These are phyloP conservation scores for Chlorella sp. DNA, from an alignment of 139 green algal species.

Conservation along the genomic window DNA sequence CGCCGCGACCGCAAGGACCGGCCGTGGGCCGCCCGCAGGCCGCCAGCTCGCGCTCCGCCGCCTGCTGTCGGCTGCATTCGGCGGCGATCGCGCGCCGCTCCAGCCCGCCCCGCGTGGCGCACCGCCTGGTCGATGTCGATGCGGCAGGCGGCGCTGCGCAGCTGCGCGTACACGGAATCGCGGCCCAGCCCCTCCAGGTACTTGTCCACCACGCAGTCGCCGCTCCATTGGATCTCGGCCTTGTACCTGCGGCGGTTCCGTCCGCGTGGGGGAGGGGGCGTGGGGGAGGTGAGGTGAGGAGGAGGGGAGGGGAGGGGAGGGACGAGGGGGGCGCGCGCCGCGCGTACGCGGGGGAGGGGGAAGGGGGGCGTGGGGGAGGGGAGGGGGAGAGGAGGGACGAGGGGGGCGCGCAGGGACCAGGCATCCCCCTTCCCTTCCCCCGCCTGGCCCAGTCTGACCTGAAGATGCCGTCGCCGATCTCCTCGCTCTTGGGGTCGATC, in stretches of 20 bases:
- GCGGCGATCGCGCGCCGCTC: too few species aligned
- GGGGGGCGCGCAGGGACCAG: constrained; percentile 11
- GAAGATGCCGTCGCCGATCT: constrained; percentile 82
- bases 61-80: too few species aligned
- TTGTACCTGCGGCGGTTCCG: constrained; percentile 87
- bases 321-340: too few species aligned
- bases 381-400: not conserved
- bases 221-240: constrained; percentile 70
- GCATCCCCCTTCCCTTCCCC: not conserved
- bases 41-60: too few species aligned
- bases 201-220: constrained; percentile 34
- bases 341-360: too few species aligned
- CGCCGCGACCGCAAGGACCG: not conserved
- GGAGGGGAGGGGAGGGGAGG: too few species aligned
- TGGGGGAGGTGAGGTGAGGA: too few species aligned
- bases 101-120: too few species aligned
- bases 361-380: too few species aligned
- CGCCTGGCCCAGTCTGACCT: constrained; percentile 1
- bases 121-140: constrained; percentile 9
- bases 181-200: constrained; percentile 18
- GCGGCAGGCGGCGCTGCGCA: constrained; percentile 22
- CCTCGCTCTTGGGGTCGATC: constrained; percentile 85
- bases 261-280: too few species aligned
- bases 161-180: constrained; percentile 33
- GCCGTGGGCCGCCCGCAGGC: too few species aligned